Conservation (phyloP, 2,329 filamentous ascomycete genomes). For the Xylariaceae sp. region DNA sequence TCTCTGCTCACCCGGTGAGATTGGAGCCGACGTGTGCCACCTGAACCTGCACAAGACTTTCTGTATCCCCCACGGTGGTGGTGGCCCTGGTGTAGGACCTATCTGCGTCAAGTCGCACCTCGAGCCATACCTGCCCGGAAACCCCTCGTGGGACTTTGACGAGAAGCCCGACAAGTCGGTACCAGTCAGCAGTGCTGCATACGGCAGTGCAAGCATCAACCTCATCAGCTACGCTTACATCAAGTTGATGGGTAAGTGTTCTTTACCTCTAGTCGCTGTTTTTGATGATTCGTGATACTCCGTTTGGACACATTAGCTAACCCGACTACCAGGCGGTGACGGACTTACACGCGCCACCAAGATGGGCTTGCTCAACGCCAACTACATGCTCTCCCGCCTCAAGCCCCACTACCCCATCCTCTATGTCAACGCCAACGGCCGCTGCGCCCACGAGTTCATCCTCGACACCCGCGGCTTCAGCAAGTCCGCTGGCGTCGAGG, state of each 20-base stretch:
- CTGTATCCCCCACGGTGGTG: constrained; percentile 94
- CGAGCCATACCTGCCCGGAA: constrained; percentile 67
- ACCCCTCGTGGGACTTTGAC: constrained; percentile 13
- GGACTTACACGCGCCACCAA: constrained; percentile 87
- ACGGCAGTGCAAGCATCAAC: constrained; percentile 84
- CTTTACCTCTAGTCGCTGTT: not conserved
- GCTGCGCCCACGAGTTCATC: constrained; percentile 97
- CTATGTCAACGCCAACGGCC: constrained; percentile 84
- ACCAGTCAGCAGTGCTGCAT: constrained; percentile 74
- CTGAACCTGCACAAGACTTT: constrained; percentile 98
- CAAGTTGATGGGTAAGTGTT: constrained; percentile 72
- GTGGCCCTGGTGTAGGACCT: constrained; percentile 87
- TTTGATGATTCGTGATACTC: no score
- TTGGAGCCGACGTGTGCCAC: constrained; percentile 94
- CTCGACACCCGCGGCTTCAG: constrained; percentile 83
- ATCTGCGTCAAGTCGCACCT: constrained; percentile 87
- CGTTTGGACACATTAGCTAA: constrained; percentile 9
- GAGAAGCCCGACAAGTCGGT: constrained; percentile 24
- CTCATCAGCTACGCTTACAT: constrained; percentile 96
- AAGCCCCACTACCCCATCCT: constrained; percentile 82
- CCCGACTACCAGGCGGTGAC: constrained; percentile 43
- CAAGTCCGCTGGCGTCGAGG: constrained; percentile 76
- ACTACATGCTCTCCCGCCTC: constrained; percentile 88
- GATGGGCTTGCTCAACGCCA: constrained; percentile 90
- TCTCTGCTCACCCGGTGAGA: constrained; percentile 87